Percentiles rank a stretch among this genome's conserved stretches.
Conservation (phyloP, 768 basidiomycete genomes). For the Clitopilus passeckerianus region DNA sequence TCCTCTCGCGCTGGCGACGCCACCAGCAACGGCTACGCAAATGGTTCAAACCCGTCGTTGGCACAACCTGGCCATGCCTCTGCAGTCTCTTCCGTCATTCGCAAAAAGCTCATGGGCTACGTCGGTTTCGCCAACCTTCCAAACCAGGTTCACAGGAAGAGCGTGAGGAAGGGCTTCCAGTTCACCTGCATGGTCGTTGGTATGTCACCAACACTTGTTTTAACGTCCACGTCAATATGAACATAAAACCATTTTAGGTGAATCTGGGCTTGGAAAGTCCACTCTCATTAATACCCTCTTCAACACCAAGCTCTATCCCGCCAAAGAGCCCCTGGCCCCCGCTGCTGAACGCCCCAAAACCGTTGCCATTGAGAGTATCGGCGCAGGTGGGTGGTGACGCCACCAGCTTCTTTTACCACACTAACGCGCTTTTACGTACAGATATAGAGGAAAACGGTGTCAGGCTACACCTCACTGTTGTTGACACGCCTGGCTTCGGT, state of each 20-base stretch:
- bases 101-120: slow-evolving; percentile 94
- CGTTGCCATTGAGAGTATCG: slow-evolving; percentile 97
- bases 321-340: slow-evolving; percentile 80
- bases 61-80: slow-evolving; percentile 29
- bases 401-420: slow-evolving; percentile 7
- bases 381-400: slow-evolving; percentile 66
- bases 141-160: slow-evolving; percentile 99
- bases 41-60: slow-evolving; percentile 62
- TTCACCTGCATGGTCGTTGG: slow-evolving; percentile 99
- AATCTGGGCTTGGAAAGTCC: slow-evolving; percentile 98
- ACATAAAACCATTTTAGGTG: slow-evolving; percentile 47
- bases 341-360: slow-evolving; percentile 87
- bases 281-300: slow-evolving; percentile 99
- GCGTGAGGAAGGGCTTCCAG: slow-evolving; percentile 97
- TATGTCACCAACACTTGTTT: slow-evolving; percentile 24
- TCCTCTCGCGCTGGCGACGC: slow-evolving; percentile 65
- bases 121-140: slow-evolving; percentile 97
- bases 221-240: slow-evolving; percentile 12
- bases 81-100: slow-evolving; percentile 45
- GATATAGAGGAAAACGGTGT: slow-evolving; percentile 99
- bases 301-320: slow-evolving; percentile 92
- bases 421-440: slow-evolving; percentile 31
- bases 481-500: slow-evolving; percentile 98
- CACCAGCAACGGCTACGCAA: slow-evolving; percentile 53
- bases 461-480: slow-evolving; percentile 94